These are phyloP conservation scores for Sarocladiaceae sp. DNA, from an alignment of 2,329 filamentous ascomycete species.

Conservation along the genomic window DNA sequence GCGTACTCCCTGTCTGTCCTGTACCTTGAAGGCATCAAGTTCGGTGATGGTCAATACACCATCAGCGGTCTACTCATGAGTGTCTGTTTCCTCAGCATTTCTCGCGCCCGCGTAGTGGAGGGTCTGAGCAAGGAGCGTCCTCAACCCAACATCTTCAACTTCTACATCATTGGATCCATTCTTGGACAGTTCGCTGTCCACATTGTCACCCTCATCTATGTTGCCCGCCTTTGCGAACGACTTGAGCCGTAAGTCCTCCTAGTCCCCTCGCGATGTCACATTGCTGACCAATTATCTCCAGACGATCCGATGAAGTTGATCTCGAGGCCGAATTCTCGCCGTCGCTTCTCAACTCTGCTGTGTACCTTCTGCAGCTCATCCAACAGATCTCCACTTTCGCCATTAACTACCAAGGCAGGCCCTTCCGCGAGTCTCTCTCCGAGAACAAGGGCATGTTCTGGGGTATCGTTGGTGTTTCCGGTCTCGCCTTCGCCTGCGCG, in stretches of 20 bases:
- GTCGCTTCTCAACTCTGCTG: slow-evolving; percentile 90
- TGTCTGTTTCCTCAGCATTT: slow-evolving; percentile 97
- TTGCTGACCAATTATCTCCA: slow-evolving; percentile 24
- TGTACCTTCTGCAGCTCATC: slow-evolving; percentile 95
- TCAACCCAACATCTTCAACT: slow-evolving; percentile 98
- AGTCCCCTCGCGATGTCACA: background rate
- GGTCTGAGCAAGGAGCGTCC: slow-evolving; percentile 93
- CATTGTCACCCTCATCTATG: slow-evolving; percentile 89
- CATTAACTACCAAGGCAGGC: slow-evolving; percentile 98
- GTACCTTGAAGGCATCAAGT: slow-evolving; percentile 98
- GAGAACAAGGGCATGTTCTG: slow-evolving; percentile 99
- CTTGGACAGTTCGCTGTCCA: slow-evolving; percentile 96
- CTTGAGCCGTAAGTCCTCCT: slow-evolving; percentile 71
- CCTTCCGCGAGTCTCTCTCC: slow-evolving; percentile 91
- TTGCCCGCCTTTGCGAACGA: slow-evolving; percentile 81
- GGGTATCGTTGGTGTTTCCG: slow-evolving; percentile 85
- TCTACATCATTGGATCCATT: slow-evolving; percentile 97
- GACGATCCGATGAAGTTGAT: slow-evolving; percentile 62
- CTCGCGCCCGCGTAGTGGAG: slow-evolving; percentile 94
- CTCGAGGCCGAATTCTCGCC: slow-evolving; percentile 93
- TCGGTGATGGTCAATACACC: slow-evolving; percentile 95
- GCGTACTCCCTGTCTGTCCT: slow-evolving; percentile 95
- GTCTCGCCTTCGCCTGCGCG: slow-evolving; percentile 87
- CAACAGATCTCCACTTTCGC: slow-evolving; percentile 99
- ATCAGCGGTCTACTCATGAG: slow-evolving; percentile 99